A percentile compares a stretch with the other conserved stretches of the same genome.
These are phyloP conservation scores for Rhodomyrtus tomentosa DNA, from an alignment of 345 rosid genomes.

Conservation along the genomic window DNA sequence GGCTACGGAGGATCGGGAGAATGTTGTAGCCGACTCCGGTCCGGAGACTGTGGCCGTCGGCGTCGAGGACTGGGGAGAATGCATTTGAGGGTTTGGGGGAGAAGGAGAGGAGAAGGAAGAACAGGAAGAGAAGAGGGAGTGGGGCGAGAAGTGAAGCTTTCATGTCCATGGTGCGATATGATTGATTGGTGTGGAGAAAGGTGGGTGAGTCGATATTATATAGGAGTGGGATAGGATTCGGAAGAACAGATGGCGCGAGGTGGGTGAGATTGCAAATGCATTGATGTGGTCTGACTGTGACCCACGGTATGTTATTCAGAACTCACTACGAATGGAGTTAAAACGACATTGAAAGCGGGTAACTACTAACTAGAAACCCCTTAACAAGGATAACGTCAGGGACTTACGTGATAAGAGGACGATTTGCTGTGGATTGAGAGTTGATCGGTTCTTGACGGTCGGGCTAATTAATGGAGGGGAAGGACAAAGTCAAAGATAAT, in stretches of 20 bases:
- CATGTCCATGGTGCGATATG: background rate
- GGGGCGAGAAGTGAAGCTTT: background rate
- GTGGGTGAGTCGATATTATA: too few relatives aligned
- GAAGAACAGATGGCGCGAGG: background rate
- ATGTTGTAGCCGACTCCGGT: slow-evolving; percentile 14
- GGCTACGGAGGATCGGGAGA: slow-evolving; percentile 13
- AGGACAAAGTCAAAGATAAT: background rate
- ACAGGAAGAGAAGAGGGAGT: background rate
- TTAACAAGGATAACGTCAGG: background rate
- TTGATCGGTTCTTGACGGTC: background rate
- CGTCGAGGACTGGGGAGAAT: slow-evolving; percentile 14
- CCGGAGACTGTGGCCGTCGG: slow-evolving; percentile 1
- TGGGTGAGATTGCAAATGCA: background rate
- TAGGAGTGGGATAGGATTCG: background rate
- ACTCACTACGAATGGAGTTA: background rate
- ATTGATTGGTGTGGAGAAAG: background rate
- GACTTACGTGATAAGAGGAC: background rate
- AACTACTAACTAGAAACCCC: too few relatives aligned
- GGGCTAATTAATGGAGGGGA: background rate
- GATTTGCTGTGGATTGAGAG: background rate
- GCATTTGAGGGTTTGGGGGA: slow-evolving; percentile 2
- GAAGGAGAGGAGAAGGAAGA: slow-evolving; percentile 7
- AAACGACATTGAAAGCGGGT: too few relatives aligned
- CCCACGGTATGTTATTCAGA: background rate
- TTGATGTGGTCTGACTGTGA: background rate